These are phyloP conservation scores for Komagataella pseudopastoris DNA, from an alignment of 805 yeast genomes.

Conservation along the genomic window DNA sequence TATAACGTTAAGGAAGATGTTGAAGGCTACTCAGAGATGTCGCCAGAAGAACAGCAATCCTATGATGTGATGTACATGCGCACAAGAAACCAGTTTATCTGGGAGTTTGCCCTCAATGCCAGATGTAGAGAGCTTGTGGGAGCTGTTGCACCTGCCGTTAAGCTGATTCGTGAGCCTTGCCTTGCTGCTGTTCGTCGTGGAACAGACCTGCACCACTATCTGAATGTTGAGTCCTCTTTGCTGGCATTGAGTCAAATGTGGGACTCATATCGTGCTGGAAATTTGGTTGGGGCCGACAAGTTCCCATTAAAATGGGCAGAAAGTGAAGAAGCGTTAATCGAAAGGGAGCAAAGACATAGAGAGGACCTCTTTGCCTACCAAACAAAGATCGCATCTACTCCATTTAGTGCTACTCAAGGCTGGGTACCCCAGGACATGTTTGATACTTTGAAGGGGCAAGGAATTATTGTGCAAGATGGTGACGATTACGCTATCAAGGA, in stretches of 20 bases:
- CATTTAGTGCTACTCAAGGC: constrained; percentile 84
- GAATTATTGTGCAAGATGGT: constrained; percentile 43
- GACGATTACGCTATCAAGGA: constrained; percentile 29
- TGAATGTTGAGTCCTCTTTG: constrained; percentile 53
- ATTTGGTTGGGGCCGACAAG: constrained; percentile 31
- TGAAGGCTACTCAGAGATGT: constrained; percentile 52
- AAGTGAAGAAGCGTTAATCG: constrained; percentile 40
- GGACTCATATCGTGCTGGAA: constrained; percentile 49
- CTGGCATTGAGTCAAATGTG: constrained; percentile 57
- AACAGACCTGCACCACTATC: constrained; percentile 37
- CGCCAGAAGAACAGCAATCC: constrained; percentile 64
- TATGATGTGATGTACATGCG: constrained; percentile 77
- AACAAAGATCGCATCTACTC: constrained; percentile 49
- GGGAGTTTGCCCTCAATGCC: constrained; percentile 69
- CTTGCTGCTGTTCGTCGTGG: constrained; percentile 45
- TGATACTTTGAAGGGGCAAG: constrained; percentile 51
- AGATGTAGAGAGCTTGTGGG: constrained; percentile 56
- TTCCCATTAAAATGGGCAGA: constrained; percentile 54
- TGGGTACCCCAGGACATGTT: constrained; percentile 96
- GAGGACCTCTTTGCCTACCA: constrained; percentile 53
- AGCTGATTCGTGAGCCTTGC: constrained; percentile 55
- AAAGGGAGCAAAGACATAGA: constrained; percentile 24
- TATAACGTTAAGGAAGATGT: constrained; percentile 65
- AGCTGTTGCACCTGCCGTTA: constrained; percentile 72
- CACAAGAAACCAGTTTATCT: constrained; percentile 82